Conservation (phyloP, 768 basidiomycete species). For the Suillus subluteus region DNA sequence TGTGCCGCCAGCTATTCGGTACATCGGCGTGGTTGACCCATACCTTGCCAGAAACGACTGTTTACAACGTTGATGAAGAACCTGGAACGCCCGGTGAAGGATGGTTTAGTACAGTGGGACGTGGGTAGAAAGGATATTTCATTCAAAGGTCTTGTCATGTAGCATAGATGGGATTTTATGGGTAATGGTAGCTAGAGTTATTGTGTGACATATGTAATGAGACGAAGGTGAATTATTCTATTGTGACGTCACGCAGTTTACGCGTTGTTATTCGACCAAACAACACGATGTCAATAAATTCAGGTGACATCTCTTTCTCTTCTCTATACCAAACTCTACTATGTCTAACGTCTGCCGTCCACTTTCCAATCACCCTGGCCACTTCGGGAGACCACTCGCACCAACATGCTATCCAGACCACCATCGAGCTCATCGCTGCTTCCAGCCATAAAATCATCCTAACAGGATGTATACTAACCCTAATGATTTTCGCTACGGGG, state of each 20-base stretch:
- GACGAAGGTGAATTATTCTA: neutral
- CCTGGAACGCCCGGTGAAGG: constrained; percentile 14
- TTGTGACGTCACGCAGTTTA: constrained; percentile 7
- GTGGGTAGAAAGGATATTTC: constrained; percentile 13
- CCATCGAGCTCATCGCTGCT: constrained; percentile 36
- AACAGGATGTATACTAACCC: constrained; percentile 62
- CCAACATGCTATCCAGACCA: constrained; percentile 26
- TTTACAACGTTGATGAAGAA: constrained; percentile 2
- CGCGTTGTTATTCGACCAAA: constrained; percentile 7
- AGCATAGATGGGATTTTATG: neutral
- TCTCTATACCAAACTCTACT: neutral
- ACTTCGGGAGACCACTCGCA: constrained; percentile 50
- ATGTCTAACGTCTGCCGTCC: constrained; percentile 11
- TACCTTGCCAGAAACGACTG: constrained; percentile 1
- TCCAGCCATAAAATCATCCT: constrained; percentile 58
- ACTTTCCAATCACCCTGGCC: constrained; percentile 42
- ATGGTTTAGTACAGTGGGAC: constrained; percentile 35
- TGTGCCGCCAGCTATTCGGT: constrained; percentile 47
- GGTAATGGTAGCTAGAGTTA: constrained; percentile 10
- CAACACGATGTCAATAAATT: neutral
- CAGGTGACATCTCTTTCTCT: neutral
- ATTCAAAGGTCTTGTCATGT: neutral
- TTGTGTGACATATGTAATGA: neutral
- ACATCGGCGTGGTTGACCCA: constrained; percentile 46
- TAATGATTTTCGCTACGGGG: constrained; percentile 46